phyloP scores from a whole-genome alignment of 805 yeast genomes.

The Myxozyma udenii region DNA sequence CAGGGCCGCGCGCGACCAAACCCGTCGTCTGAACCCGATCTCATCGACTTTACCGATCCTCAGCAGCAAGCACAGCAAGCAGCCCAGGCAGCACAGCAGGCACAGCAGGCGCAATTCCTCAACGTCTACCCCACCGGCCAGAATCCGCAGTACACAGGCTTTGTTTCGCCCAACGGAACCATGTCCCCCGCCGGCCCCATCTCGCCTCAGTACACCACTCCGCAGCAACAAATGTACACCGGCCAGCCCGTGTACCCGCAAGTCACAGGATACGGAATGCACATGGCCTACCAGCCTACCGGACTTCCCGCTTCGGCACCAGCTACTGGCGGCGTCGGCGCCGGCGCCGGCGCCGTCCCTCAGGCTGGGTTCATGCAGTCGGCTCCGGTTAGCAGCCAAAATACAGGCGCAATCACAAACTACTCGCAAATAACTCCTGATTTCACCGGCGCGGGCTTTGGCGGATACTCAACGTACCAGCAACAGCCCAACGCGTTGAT shows the following conservation, averaged over 20 bases:
- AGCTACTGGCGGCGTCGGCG: constrained; percentile 65
- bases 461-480: constrained; percentile 18
- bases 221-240: constrained; percentile 9
- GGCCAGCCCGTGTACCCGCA: constrained; percentile 28
- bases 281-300: constrained; percentile 38
- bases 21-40: constrained; percentile 9
- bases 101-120: constrained; percentile 15
- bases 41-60: constrained; percentile 50
- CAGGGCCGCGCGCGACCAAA: constrained; percentile 34
- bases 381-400: constrained; percentile 37
- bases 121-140: constrained; percentile 18
- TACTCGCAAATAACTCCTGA: constrained; percentile 9
- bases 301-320: constrained; percentile 35
- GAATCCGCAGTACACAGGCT: constrained; percentile 12
- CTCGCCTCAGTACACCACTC: constrained; percentile 20
- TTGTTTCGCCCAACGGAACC: constrained; percentile 9
- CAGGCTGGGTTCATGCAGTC: constrained; percentile 80
- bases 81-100: constrained; percentile 40
- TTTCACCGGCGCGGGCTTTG: constrained; percentile 17
- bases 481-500: constrained; percentile 14
- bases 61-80: constrained; percentile 47
- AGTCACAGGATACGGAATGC: constrained; percentile 38
- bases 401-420: background rate
- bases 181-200: constrained; percentile 10
- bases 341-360: constrained; percentile 89